Evolutionary conservation across 305 asterid genomes (phyloP).

Genomic region (Solanum aculeatissimum): DNA sequence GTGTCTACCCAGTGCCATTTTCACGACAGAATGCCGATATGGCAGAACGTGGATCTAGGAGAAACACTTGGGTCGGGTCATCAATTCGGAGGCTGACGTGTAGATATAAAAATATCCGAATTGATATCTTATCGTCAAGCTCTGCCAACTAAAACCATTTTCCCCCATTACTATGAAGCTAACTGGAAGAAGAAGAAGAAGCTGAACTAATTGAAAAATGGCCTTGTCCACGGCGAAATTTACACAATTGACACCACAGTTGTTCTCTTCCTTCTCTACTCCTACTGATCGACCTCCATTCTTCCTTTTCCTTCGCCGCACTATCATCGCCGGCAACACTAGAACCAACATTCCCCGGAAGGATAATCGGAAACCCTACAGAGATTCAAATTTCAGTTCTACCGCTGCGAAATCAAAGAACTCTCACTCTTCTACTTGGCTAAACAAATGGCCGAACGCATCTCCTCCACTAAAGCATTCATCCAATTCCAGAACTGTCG

Average conservation of each 20-base stretch:
- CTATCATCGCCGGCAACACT: constrained; percentile 14
- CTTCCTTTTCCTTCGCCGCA: constrained; percentile 31
- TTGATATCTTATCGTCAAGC: constrained; percentile 18
- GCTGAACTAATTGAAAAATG: constrained; percentile 13
- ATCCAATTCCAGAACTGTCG: constrained; percentile 25
- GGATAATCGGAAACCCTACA: constrained; percentile 10
- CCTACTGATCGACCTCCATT: constrained; percentile 33
- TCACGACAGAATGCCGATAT: background rate
- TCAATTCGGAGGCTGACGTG: background rate
- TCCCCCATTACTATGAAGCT: background rate
- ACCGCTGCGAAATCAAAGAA: background rate
- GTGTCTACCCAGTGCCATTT: background rate
- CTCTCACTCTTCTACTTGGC: constrained; percentile 40
- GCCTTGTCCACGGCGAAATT: constrained; percentile 52
- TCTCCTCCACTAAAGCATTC: constrained; percentile 12
- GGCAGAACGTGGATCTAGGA: background rate
- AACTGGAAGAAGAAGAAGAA: background rate
- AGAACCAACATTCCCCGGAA: constrained; percentile 13
- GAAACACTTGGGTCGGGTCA: background rate
- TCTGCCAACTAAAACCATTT: constrained; percentile 10
- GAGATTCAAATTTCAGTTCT: background rate
- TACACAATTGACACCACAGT: constrained; percentile 57
- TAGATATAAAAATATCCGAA: constrained; percentile 1
- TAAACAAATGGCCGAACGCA: constrained; percentile 63
- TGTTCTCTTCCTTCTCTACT: constrained; percentile 33